Conservation (phyloP, 805 yeast species). For the Saccharomycopsis sp. region DNA sequence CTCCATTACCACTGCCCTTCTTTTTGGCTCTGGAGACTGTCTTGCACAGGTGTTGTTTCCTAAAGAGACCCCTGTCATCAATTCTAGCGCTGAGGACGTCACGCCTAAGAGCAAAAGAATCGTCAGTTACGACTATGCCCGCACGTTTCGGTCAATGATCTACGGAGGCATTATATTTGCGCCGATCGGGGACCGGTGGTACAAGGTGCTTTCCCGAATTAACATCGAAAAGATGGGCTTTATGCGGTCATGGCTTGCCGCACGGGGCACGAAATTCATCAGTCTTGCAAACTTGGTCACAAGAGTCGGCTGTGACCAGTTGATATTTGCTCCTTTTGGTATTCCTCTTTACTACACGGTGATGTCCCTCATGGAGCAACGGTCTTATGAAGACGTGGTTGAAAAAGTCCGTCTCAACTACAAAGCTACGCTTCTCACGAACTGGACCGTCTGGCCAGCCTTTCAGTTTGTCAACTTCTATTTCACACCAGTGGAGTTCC, state of each 20-base stretch:
- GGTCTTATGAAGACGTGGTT: conserved; percentile 34
- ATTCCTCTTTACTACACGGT: conserved; percentile 65
- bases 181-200: conserved; percentile 71
- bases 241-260: background rate
- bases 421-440: conserved; percentile 62
- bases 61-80: conserved; percentile 1
- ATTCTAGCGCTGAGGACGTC: background rate
- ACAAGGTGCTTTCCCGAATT: conserved; percentile 38
- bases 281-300: conserved; percentile 30
- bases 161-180: conserved; percentile 75
- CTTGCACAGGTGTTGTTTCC: conserved; percentile 58
- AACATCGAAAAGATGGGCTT: background rate
- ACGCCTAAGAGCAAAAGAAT: background rate
- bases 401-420: conserved; percentile 43
- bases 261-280: background rate
- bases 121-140: conserved; percentile 39
- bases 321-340: conserved; percentile 68
- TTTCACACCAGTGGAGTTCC: conserved; percentile 62
- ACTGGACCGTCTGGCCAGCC: conserved; percentile 88
- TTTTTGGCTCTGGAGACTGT: conserved; percentile 71
- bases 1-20: conserved; percentile 47
- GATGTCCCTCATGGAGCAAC: conserved; percentile 62
- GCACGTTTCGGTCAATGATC: conserved; percentile 57
- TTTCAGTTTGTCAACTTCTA: conserved; percentile 77
- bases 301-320: conserved; percentile 66